Evolutionary conservation across 1,284 basidiomycete genomes (phyloP), one percentile per base, ranked within the genome.

Genomic region (Apiotrichum gamsii): DNA sequence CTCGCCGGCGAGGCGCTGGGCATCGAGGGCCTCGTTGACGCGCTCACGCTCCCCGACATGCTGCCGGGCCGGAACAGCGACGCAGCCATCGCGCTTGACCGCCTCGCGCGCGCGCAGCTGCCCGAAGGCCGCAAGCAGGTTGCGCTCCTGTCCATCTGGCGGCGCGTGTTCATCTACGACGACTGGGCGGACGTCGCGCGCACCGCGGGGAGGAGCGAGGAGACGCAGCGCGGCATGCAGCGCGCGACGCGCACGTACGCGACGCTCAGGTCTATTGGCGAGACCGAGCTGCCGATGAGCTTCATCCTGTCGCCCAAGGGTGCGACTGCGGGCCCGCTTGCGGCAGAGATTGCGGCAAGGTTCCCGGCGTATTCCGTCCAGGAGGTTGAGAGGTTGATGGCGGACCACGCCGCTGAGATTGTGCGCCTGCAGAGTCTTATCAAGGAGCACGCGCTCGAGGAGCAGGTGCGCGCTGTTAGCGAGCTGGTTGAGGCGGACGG

Each of bases 81-180:
- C 57, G 72, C 69, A 20, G 71, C 70, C 1, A 61, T 70, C 1
- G 77, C 77, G 3, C 59, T 78, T 32, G 74, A 76, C 47, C 62
- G 76, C 5, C 61, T 75, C 9, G 59, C 72, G 0, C 60, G 70
- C n/a, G 72, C 74, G 14, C 62, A 60, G 35, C 65, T 88, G 3
- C 87, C 88, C 0, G 80, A 82, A 48, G 79, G 78, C 19, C 76
- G 91, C 41, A 78, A 78, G 63, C 62, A 78, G 30, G 80, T 85
- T 24, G 83, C 85, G 3, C 78, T 89, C 60, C 75, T 81, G 34
- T 80, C 80, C 25, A 77, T 88, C 16, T 96, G 91, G 93, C 78
- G 90, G 31, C 77, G 93, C 24, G 80, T 93, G 38, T 93, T 88
- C 62, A 77, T 87, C 35, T 82, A 87, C 45, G 90, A 96, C 65